Evolutionary conservation across 2,329 filamentous ascomycete species (phyloP).

Genomic region (Phialophora expanda): DNA sequence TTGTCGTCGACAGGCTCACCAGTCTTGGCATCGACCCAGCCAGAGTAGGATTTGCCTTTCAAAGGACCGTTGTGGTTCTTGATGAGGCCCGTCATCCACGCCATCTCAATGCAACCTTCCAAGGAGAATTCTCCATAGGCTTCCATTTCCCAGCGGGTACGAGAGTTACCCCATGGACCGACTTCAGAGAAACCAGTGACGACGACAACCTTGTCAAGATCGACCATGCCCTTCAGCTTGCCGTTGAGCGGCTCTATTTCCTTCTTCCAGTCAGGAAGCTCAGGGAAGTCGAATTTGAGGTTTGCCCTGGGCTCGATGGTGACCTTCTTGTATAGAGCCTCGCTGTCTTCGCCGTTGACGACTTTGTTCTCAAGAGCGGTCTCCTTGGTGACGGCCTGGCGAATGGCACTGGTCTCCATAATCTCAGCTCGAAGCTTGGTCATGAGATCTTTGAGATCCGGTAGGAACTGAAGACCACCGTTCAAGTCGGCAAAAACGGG

Average conservation of each 20-base stretch:
- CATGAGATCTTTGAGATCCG: conserved; percentile 93
- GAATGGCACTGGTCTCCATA: conserved; percentile 91
- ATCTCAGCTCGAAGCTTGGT: conserved; percentile 91
- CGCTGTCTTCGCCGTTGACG: conserved; percentile 90
- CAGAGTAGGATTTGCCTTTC: conserved; percentile 95
- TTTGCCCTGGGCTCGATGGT: conserved; percentile 92
- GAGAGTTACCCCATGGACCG: conserved; percentile 98
- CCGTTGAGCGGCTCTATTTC: conserved; percentile 89
- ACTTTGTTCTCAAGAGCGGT: conserved; percentile 96
- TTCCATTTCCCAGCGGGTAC: conserved; percentile 99
- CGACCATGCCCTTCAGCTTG: conserved; percentile 94
- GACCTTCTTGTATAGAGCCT: conserved; percentile 93
- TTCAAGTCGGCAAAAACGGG: conserved; percentile 97
- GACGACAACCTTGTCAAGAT: conserved; percentile 96
- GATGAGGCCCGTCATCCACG: conserved; percentile 99
- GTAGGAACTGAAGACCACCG: conserved; percentile 95
- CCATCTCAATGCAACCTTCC: conserved; percentile 98
- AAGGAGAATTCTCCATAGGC: conserved; percentile 94
- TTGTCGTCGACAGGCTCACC: conserved; percentile 97
- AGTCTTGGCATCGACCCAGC: conserved; percentile 92
- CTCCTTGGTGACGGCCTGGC: conserved; percentile 92
- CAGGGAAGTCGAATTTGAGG: conserved; percentile 96
- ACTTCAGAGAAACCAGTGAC: conserved; percentile 96
- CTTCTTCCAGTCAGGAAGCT: conserved; percentile 85
- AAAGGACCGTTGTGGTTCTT: conserved; percentile 96